Conservation (phyloP, 2,329 filamentous ascomycete genomes). For the Fusarium staphyleae region DNA sequence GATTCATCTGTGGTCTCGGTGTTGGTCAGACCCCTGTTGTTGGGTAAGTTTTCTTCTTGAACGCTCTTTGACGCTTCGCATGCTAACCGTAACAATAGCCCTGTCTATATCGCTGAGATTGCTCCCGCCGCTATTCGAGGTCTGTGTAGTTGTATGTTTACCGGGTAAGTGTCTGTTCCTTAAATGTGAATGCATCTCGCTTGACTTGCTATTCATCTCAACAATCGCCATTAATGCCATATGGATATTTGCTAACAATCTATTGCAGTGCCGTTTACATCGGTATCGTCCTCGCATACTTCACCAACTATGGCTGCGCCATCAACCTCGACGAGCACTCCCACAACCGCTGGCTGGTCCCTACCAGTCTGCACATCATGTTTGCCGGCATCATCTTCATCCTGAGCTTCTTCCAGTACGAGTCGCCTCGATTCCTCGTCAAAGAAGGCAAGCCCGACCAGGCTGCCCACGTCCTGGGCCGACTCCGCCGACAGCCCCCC, state of each 20-base stretch:
- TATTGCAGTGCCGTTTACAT: conserved; percentile 65
- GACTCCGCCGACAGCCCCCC: conserved; percentile 64
- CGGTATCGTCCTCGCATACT: conserved; percentile 81
- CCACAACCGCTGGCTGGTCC: conserved; percentile 66
- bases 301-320: conserved; percentile 70
- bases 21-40: conserved; percentile 73
- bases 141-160: conserved; percentile 70
- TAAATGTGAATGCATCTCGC: background rate
- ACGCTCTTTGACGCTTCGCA: background rate
- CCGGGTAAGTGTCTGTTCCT: conserved; percentile 13
- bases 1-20: conserved; percentile 71
- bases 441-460: conserved; percentile 67
- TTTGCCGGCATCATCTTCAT: conserved; percentile 76
- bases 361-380: conserved; percentile 78
- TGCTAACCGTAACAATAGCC: conserved; percentile 43
- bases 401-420: conserved; percentile 72
- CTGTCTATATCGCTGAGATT: conserved; percentile 77
- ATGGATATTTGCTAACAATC: too few species aligned
- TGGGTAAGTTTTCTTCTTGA: conserved; percentile 46
- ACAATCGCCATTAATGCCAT: too few species aligned
- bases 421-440: conserved; percentile 75
- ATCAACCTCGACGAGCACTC: conserved; percentile 57
- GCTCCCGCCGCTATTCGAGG: conserved; percentile 73
- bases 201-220: too few species aligned
- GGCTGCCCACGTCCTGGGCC: conserved; percentile 62